These are phyloP conservation scores for Solanum chmielewskii DNA, from an alignment of 257 asterid species.

Conservation along the genomic window DNA sequence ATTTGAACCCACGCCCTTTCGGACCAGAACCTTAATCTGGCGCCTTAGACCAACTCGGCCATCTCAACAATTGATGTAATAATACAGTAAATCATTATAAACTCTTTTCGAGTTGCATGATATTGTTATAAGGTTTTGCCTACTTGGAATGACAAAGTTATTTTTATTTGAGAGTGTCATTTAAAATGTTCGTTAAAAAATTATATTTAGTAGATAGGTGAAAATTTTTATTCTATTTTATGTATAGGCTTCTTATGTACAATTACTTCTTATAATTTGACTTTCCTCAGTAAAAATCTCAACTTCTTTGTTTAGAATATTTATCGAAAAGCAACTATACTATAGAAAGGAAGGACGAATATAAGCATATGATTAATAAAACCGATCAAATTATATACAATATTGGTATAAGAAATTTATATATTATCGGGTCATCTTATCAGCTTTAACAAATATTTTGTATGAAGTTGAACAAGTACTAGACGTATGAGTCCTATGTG, in stretches of 20 bases:
- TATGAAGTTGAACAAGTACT: too few relatives aligned
- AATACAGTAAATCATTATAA: too few relatives aligned
- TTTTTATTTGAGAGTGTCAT: neutral
- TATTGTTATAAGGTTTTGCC: neutral
- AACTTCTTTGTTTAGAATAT: too few relatives aligned
- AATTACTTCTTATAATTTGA: neutral
- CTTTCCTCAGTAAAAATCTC: neutral
- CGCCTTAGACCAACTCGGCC: slow-evolving; percentile 99
- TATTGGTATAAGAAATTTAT: neutral
- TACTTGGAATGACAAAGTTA: neutral
- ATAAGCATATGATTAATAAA: neutral
- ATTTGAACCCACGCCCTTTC: slow-evolving; percentile 99
- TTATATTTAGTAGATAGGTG: neutral
- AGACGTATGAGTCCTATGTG: too few relatives aligned
- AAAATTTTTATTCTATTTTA: too few relatives aligned
- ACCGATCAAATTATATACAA: neutral
- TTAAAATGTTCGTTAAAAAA: neutral
- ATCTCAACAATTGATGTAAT: slow-evolving; percentile 39
- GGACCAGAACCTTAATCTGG: slow-evolving; percentile 99
- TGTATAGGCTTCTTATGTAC: neutral
- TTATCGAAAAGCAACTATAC: neutral
- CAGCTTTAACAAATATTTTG: neutral
- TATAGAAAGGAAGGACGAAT: neutral
- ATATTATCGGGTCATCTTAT: neutral
- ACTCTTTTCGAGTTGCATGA: too few relatives aligned